Conservation (phyloP, 129 eudicot species). For the Glebionis coronaria region DNA sequence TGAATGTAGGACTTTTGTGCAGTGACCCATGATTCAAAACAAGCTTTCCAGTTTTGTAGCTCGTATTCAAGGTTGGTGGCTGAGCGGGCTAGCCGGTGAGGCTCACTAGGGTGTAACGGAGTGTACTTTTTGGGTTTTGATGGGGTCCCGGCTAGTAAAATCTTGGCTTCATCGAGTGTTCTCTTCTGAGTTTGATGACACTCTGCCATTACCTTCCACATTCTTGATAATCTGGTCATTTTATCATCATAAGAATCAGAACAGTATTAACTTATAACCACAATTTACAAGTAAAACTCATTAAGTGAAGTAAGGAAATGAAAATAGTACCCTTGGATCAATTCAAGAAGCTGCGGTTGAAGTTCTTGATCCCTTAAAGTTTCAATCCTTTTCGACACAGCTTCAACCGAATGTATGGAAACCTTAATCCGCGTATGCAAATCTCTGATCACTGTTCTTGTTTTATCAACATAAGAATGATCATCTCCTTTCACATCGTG, state of each 20-base stretch:
- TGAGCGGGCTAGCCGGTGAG: constrained; percentile 81
- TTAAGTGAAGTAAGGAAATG: constrained; percentile 16
- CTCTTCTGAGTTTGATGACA: constrained; percentile 91
- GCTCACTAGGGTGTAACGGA: constrained; percentile 58
- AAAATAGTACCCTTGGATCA: constrained; percentile 77
- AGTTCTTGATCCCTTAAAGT: constrained; percentile 89
- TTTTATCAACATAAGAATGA: constrained; percentile 64
- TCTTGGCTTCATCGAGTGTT: constrained; percentile 91
- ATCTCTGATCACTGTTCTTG: constrained; percentile 70
- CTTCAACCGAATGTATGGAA: constrained; percentile 92
- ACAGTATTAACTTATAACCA: no score
- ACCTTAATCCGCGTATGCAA: constrained; percentile 86
- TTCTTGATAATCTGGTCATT: constrained; percentile 64
- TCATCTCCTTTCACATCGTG: constrained; percentile 88
- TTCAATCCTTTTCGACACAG: constrained; percentile 90
- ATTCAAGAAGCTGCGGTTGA: constrained; percentile 84
- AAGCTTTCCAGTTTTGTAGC: constrained; percentile 78
- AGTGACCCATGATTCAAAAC: constrained; percentile 82
- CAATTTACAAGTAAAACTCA: no score
- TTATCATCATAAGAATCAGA: constrained; percentile 20
- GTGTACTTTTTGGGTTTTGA: constrained; percentile 69
- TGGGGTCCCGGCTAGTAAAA: constrained; percentile 78
- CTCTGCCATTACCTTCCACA: constrained; percentile 97
- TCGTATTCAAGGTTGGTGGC: constrained; percentile 81
- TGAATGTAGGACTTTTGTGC: constrained; percentile 80